Evolutionary conservation across 2,329 filamentous ascomycete species (phyloP).

Genomic region (Dothideomycetes sp.): DNA sequence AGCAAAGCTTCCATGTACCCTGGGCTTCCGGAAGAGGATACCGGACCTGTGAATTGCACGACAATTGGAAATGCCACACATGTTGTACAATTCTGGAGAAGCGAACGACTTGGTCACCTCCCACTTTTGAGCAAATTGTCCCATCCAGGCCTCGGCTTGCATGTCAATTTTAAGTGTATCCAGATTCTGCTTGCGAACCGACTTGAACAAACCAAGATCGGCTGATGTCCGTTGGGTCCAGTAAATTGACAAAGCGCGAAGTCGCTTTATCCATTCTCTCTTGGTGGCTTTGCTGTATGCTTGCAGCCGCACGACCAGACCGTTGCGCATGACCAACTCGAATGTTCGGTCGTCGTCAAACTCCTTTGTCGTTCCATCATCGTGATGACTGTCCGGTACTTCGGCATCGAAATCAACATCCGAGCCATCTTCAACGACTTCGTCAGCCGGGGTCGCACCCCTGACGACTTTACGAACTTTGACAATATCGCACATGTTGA

Average conservation of each 20-base stretch:
- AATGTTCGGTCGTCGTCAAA: conserved; percentile 51
- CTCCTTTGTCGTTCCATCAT: conserved; percentile 45
- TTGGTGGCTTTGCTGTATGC: conserved; percentile 48
- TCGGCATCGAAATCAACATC: conserved; percentile 48
- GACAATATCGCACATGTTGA: conserved; percentile 50
- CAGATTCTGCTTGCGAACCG: conserved; percentile 49
- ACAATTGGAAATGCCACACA: conserved; percentile 56
- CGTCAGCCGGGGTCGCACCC: conserved; percentile 45
- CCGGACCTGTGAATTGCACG: conserved; percentile 55
- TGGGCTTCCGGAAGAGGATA: conserved; percentile 54
- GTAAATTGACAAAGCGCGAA: conserved; percentile 49
- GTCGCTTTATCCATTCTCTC: conserved; percentile 52
- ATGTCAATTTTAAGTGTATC: conserved; percentile 55
- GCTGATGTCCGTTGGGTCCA: conserved; percentile 50
- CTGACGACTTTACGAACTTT: conserved; percentile 48
- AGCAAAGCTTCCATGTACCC: conserved; percentile 52
- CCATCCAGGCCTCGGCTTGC: conserved; percentile 54
- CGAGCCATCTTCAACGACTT: conserved; percentile 41
- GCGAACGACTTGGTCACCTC: conserved; percentile 56
- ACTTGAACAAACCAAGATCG: conserved; percentile 50
- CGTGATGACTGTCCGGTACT: conserved; percentile 35
- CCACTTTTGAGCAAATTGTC: conserved; percentile 59
- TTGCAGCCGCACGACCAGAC: conserved; percentile 49
- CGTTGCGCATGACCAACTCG: conserved; percentile 53
- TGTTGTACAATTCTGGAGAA: conserved; percentile 57